phyloP scores from a whole-genome alignment of 495 filamentous ascomycete genomes.

The Xylaria grammica region DNA sequence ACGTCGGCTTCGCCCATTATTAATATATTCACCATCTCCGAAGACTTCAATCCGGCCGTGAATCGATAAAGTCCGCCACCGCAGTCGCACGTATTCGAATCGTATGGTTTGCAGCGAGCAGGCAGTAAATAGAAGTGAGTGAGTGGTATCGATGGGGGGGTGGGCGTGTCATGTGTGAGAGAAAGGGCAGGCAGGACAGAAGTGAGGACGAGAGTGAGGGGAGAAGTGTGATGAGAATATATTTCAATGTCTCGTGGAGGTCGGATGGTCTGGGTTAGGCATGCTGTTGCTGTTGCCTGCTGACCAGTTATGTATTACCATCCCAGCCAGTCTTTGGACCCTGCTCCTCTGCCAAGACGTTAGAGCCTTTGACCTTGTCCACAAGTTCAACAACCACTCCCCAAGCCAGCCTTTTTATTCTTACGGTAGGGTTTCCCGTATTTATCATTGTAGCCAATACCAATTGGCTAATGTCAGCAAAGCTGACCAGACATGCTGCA shows the following conservation, averaged over 20 bases:
- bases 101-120: too few species aligned
- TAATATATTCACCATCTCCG: neutral
- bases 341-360: conserved; percentile 8
- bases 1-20: neutral
- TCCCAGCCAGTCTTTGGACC: conserved; percentile 3
- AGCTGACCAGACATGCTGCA: neutral
- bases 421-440: neutral
- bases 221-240: neutral
- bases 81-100: neutral
- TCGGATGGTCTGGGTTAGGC: neutral
- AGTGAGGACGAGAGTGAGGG: neutral
- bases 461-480: conserved; percentile 6
- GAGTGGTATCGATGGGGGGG: too few species aligned
- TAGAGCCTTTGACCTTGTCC: neutral
- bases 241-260: neutral
- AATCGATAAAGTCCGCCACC: neutral
- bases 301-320: conserved; percentile 3
- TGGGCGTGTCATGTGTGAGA: neutral
- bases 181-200: neutral
- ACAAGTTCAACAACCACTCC: neutral
- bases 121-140: too few species aligned
- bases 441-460: neutral
- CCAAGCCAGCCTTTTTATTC: conserved; percentile 3
- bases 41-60: neutral
- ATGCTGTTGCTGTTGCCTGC: conserved; percentile 9